Conservation (phyloP, 441 rosid species). For the Adansonia rubrostipa region DNA sequence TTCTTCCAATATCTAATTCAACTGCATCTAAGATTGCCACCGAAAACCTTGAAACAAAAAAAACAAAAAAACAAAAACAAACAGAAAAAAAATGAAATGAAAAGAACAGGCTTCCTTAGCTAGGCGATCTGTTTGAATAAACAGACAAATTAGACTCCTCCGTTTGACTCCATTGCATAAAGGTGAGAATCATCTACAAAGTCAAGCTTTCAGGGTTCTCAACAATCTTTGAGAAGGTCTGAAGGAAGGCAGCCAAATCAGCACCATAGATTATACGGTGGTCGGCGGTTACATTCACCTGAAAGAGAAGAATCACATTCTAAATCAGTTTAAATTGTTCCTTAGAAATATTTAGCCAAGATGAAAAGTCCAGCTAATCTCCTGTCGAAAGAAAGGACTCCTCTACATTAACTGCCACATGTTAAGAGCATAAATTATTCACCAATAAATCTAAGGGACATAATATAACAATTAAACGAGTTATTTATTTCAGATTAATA, state of each 20-base stretch:
- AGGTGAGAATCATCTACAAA: conserved; percentile 43
- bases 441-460: neutral
- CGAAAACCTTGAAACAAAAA: conserved; percentile 25
- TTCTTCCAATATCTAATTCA: conserved; percentile 23
- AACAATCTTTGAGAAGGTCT: conserved; percentile 87
- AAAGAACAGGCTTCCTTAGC: conserved; percentile 29
- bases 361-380: neutral
- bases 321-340: conserved; percentile 12
- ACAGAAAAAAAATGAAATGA: conserved; percentile 25
- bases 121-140: conserved; percentile 20
- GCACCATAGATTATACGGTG: conserved; percentile 91
- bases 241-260: conserved; percentile 91
- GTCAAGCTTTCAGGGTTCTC: conserved; percentile 86
- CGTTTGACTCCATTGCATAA: conserved; percentile 14
- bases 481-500: conserved; percentile 3
- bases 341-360: neutral
- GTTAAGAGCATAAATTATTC: neutral
- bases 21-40: conserved; percentile 11
- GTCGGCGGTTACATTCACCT: conserved; percentile 99
- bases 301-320: conserved; percentile 31
- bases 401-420: neutral
- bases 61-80: too few species aligned
- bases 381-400: neutral
- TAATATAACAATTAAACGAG: conserved; percentile 2
- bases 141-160: conserved; percentile 24